Base-by-base conservation (phyloP, 2,329 filamentous ascomycete genomes). In the Dactylonectria estremocensis region DNA sequence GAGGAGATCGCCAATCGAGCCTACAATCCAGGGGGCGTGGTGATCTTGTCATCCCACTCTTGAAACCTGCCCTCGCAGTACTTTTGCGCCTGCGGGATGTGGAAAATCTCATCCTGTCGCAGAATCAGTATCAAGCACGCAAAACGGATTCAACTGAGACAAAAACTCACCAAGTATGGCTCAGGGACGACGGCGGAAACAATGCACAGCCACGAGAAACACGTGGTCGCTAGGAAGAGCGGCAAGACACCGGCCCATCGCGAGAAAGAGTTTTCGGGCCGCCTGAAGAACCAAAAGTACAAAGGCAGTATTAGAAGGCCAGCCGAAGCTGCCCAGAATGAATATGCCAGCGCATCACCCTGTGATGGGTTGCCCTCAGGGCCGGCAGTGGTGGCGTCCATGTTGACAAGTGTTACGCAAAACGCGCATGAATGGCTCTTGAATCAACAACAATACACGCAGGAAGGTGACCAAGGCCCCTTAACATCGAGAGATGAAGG, bases 11-110 rank as follows among this genome's bases (percentile, higher is more conserved):
- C 2, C 22, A 5, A 35, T 37, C 13, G 13, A 14, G 40, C 85
- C 79, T 85, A 94, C 83, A 99, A 83, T 37, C 95, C 96, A 0
- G 96, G 95, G 0, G 96, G 96, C 1, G 96, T 99, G 0, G 96
- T 99, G 77, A 99, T 96, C 80, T 98, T 99, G 67, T 95, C 92
- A 80, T 99, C 95, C 96, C 96, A 99, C 63, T 93, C 86, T 13
- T 80, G 78, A 83, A 92, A 97, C 61, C 88, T 87, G 11, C 92
- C 91, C 46, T 88, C 80, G 80, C 95, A 98, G 80, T 97, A 99
- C 33, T 89, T 90, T 76, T 97, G 94, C 0, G 95, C 95, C 81
- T 99, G 96, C 0, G 94, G 93, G 22, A 98, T 91, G 79, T 99
- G 94, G 70, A 96, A 97, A 33, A 94, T 85, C 78, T 97, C 94